Conservation (phyloP, 768 basidiomycete genomes). For the Tubosaeta brunneosetosa region DNA sequence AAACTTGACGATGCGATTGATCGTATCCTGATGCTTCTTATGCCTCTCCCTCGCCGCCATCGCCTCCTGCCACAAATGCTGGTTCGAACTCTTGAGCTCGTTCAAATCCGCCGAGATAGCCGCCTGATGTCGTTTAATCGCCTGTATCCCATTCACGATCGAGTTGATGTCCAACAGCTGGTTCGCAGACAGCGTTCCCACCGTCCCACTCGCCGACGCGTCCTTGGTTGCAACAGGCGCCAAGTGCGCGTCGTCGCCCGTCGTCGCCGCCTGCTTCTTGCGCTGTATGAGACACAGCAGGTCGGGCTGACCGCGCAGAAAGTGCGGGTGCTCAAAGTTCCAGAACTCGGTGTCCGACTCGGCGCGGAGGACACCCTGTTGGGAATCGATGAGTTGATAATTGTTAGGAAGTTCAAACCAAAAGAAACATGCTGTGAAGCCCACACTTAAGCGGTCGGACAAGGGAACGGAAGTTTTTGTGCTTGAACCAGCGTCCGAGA, state of each 20-base stretch:
- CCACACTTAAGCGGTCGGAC: conserved; percentile 92
- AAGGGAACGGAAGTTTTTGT: conserved; percentile 92
- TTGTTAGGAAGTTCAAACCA: no score
- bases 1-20: conserved; percentile 93
- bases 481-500: conserved; percentile 94
- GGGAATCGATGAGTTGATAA: no score
- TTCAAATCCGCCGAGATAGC: conserved; percentile 87
- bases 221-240: no score
- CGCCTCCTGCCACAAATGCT: conserved; percentile 91
- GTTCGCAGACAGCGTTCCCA: conserved; percentile 34
- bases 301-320: conserved; percentile 85
- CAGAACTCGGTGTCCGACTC: conserved; percentile 79
- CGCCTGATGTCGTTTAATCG: conserved; percentile 88
- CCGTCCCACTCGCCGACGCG: conserved; percentile 11
- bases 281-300: conserved; percentile 83
- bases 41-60: conserved; percentile 71
- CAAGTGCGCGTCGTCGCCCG: conserved; percentile 31
- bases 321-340: conserved; percentile 91
- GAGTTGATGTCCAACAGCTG: conserved; percentile 73
- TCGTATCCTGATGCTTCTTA: conserved; percentile 93
- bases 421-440: no score
- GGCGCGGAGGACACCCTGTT: conserved; percentile 85
- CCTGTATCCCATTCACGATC: conserved; percentile 75
- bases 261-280: conserved; percentile 53
- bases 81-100: conserved; percentile 82